phyloP scores from a whole-genome alignment of 495 filamentous ascomycete genomes.

The Hypoxylon trugodes region DNA sequence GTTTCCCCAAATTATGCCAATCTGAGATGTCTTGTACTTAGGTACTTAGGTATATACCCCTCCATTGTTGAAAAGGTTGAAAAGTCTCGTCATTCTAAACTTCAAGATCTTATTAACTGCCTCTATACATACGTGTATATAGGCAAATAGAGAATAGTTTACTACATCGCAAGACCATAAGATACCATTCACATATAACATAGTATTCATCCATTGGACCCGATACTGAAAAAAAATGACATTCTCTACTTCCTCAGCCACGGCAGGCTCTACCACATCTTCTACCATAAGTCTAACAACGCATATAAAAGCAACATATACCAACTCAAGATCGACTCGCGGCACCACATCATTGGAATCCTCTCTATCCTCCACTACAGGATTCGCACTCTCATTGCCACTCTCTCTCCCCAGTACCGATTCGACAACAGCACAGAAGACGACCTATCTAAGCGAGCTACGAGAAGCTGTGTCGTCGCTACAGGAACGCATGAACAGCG shows the following conservation, averaged over 20 bases:
- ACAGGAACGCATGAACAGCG: slow-evolving; percentile 80
- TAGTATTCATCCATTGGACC: not conserved
- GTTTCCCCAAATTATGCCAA: too few species aligned
- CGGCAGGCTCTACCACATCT: not conserved
- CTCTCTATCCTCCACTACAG: slow-evolving; percentile 46
- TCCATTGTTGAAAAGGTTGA: too few species aligned
- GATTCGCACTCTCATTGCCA: slow-evolving; percentile 33
- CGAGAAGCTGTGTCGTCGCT: slow-evolving; percentile 66
- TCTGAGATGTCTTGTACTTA: too few species aligned
- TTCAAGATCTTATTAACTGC: too few species aligned
- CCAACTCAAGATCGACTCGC: slow-evolving; percentile 57
- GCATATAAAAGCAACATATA: slow-evolving; percentile 60
- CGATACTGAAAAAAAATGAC: slow-evolving; percentile 1
- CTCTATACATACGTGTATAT: too few species aligned
- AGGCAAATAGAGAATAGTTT: too few species aligned
- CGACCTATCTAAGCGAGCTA: slow-evolving; percentile 71
- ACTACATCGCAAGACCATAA: not conserved
- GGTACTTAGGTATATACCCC: slow-evolving; percentile 7
- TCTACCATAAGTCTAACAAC: not conserved
- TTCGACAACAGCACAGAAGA: slow-evolving; percentile 62
- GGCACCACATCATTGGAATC: slow-evolving; percentile 49
- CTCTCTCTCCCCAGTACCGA: slow-evolving; percentile 46
- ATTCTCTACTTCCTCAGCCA: not conserved
- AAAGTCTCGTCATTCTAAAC: too few species aligned
- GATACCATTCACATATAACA: too few species aligned